phyloP scores from a whole-genome alignment of 2,329 filamentous ascomycete species.

The Ambrosiella beaveri region DNA sequence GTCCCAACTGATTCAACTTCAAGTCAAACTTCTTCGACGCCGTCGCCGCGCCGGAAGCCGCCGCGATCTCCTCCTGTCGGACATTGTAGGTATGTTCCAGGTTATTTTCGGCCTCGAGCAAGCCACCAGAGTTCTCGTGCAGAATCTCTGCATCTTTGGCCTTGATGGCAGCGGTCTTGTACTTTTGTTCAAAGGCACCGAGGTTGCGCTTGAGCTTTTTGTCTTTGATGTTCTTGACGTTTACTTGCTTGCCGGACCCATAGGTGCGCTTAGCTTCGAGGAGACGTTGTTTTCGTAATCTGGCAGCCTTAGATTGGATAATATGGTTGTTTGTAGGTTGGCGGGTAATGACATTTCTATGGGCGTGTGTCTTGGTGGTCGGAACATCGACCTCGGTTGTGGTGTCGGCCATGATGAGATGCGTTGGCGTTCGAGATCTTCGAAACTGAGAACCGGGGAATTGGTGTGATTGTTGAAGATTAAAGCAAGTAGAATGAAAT shows the following conservation, averaged over 20 bases:
- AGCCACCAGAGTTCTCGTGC: constrained; percentile 69
- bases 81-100: constrained; percentile 88
- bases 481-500: neutral
- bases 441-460: neutral
- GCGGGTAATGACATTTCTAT: neutral
- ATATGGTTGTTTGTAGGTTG: neutral
- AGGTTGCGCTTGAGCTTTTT: constrained; percentile 78
- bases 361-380: constrained; percentile 7
- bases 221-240: constrained; percentile 59
- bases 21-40: constrained; percentile 89
- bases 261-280: constrained; percentile 58
- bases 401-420: constrained; percentile 8
- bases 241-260: constrained; percentile 64
- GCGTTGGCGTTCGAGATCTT: neutral
- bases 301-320: constrained; percentile 21
- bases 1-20: constrained; percentile 64
- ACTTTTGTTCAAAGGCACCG: constrained; percentile 62
- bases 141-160: constrained; percentile 94
- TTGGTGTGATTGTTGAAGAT: neutral
- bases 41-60: constrained; percentile 60
- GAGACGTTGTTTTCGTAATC: constrained; percentile 32
- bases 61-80: constrained; percentile 67
- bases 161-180: constrained; percentile 60
- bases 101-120: constrained; percentile 73
- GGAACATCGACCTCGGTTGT: constrained; percentile 1